A percentile compares a stretch with the other conserved stretches of the same genome.
phyloP scores from a whole-genome alignment of 2,329 filamentous ascomycete genomes.

The Periconia digitata region DNA sequence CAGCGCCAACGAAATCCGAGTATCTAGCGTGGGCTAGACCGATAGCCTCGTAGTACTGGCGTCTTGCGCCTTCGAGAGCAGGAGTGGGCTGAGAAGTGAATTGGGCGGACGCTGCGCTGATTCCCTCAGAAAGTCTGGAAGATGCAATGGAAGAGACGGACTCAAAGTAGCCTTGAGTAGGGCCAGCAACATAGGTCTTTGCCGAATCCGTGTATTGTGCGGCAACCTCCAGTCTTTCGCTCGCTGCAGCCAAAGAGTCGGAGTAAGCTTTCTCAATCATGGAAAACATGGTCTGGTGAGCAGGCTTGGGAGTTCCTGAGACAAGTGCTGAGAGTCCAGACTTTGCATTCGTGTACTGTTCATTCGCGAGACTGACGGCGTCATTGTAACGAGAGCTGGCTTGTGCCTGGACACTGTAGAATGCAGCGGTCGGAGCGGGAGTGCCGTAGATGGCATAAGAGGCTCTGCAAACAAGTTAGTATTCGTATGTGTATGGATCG shows the following conservation, averaged over 20 bases:
- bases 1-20: constrained; percentile 71
- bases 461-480: constrained; percentile 43
- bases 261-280: constrained; percentile 71
- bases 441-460: constrained; percentile 60
- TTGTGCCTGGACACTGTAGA: constrained; percentile 51
- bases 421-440: constrained; percentile 48
- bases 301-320: constrained; percentile 68
- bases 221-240: constrained; percentile 58
- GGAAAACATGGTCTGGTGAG: constrained; percentile 68
- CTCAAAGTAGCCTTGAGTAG: constrained; percentile 53
- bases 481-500: neutral
- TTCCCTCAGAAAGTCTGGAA: constrained; percentile 69
- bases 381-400: constrained; percentile 62
- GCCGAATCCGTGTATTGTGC: constrained; percentile 47
- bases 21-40: constrained; percentile 79
- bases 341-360: constrained; percentile 66
- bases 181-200: constrained; percentile 44
- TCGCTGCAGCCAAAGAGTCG: constrained; percentile 64
- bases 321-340: constrained; percentile 68
- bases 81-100: constrained; percentile 66
- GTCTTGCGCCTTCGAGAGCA: constrained; percentile 60
- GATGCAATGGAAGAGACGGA: constrained; percentile 69
- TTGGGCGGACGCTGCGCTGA: constrained; percentile 69
- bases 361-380: constrained; percentile 66
- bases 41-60: constrained; percentile 76